Evolutionary conservation across 2,329 filamentous ascomycete genomes (phyloP).

Genomic region (Colletotrichum tropicicola): DNA sequence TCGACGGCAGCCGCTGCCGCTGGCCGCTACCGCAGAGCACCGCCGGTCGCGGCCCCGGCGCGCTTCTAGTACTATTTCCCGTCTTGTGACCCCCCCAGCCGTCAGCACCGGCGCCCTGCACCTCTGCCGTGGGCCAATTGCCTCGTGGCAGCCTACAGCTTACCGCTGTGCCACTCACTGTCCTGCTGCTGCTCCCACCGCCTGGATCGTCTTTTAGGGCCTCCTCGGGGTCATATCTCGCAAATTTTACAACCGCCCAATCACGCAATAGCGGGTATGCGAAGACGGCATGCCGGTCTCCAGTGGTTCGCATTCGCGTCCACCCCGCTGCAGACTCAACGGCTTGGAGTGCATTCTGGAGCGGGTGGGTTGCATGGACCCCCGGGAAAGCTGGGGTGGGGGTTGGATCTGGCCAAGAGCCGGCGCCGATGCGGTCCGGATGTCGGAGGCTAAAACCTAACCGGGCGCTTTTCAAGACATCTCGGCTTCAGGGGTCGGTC

Average conservation of each 20-base stretch:
- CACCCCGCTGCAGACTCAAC: background rate
- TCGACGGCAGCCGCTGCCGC: background rate
- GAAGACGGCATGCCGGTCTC: background rate
- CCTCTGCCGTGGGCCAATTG: too few species aligned
- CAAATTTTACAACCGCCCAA: background rate
- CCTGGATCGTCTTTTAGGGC: too few species aligned
- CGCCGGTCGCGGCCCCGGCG: background rate
- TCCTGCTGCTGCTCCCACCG: too few species aligned
- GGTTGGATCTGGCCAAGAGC: background rate
- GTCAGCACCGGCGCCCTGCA: background rate
- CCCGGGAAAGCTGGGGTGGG: too few species aligned
- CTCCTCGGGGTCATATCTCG: background rate
- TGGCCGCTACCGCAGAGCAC: too few species aligned
- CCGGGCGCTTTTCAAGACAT: too few species aligned
- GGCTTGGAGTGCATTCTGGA: background rate
- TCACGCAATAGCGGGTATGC: conserved; percentile 28
- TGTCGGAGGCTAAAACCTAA: too few species aligned
- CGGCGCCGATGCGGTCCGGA: background rate
- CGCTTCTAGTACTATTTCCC: background rate
- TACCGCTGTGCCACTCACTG: too few species aligned
- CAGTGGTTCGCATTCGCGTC: background rate
- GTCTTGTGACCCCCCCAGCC: conserved; percentile 2
- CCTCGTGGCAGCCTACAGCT: too few species aligned
- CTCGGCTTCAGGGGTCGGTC: background rate
- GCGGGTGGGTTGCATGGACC: too few species aligned